Conservation (phyloP, 345 rosid species). For the Eucalyptus victrix region DNA sequence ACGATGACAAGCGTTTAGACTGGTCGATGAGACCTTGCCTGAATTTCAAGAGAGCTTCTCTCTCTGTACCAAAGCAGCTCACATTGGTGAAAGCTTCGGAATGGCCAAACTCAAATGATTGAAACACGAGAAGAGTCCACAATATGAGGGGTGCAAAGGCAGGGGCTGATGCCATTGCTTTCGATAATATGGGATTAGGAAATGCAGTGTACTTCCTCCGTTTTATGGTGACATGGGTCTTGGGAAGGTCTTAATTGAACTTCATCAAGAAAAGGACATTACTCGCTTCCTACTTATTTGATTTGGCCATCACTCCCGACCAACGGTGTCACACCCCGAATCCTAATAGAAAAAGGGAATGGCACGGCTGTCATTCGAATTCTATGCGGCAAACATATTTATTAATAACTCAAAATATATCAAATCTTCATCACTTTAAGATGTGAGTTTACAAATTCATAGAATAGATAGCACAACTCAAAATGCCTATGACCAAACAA, state of each 20-base stretch:
- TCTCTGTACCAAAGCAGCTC: not conserved
- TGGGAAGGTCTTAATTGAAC: not conserved
- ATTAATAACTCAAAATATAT: too few relatives aligned
- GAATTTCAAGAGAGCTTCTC: not conserved
- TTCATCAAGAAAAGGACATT: too few relatives aligned
- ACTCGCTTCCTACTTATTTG: too few relatives aligned
- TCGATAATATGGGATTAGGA: not conserved
- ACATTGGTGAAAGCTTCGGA: not conserved
- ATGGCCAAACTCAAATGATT: not conserved
- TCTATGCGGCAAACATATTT: too few relatives aligned
- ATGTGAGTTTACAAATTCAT: too few relatives aligned
- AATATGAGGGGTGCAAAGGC: not conserved
- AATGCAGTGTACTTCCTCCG: not conserved
- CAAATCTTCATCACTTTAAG: too few relatives aligned
- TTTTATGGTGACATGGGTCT: not conserved
- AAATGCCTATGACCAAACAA: too few relatives aligned
- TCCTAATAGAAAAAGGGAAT: not conserved
- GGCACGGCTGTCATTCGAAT: fast-evolving
- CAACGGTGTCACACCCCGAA: fast-evolving
- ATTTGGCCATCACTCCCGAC: too few relatives aligned
- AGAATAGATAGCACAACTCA: too few relatives aligned
- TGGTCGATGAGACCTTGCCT: not conserved
- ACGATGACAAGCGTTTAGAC: not conserved
- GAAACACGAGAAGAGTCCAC: not conserved
- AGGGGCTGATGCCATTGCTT: not conserved